Base-by-base conservation (phyloP, 345 rosid genomes). In the Fremontodendron californicum region DNA sequence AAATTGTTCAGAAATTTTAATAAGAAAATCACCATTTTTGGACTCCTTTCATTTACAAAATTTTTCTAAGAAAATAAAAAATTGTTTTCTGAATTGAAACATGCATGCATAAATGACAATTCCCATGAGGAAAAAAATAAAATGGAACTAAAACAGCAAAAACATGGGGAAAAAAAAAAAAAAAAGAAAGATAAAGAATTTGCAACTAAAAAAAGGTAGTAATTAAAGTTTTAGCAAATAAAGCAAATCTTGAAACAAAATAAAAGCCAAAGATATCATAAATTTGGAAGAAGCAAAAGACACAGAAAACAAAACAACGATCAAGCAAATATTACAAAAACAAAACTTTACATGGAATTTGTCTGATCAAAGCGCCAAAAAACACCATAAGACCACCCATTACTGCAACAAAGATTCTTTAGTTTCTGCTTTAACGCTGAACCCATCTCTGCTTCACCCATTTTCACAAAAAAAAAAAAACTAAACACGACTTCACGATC, bases 341-440 rank as follows among this genome's bases (percentile, higher is more conserved):
- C 49, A 9, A 66, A 19, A 73, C 77, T 81, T 86, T 81, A 95
- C 99, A 90, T 89, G 84, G 91, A 81, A 81, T 90, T 90, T 79
- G 82, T 79, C 52, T 85, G 87, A 85, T 93, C 90, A 80, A 86
- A 86, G 73, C 92, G 35, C 99, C 99, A 95, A 58, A 90, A 88
- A 57, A 93, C 88, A 23, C 89, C 96, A 78, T 86, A 90, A 84
- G 92, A 92, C 99, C 98, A 95, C 16, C 96, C 96, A 87, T 91
- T 81, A 68, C 84, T 85, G 81, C 89, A 79, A 85, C 97, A 95
- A 74, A 93, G 88, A 48, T 77, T 83, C 87, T 85, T 85, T 23
- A 93, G 87, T 74, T 23, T 84, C 84, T 84, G 87, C 90, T 88
- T 92, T 52, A 83, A 46, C 73, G 8, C 71, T 13, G 86, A 87